Conservation (phyloP, 2,329 filamentous ascomycete species). For the Aspergillus brasiliensis region DNA sequence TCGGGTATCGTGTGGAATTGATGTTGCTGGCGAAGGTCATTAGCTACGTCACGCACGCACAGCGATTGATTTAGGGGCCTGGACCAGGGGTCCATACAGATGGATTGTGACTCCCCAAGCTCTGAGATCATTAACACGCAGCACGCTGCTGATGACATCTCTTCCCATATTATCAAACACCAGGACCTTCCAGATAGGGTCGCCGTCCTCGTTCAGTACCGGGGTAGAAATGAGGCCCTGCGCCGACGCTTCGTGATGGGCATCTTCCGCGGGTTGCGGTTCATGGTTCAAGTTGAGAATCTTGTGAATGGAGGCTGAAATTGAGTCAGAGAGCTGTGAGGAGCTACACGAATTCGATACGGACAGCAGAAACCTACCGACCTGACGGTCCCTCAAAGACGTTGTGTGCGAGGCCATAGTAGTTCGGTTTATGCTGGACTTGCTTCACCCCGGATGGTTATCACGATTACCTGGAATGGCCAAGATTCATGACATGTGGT, state of each 20-base stretch:
- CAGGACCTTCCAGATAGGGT: slow-evolving; percentile 96
- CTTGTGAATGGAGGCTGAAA: slow-evolving; percentile 82
- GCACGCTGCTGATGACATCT: slow-evolving; percentile 94
- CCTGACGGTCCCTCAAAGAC: slow-evolving; percentile 71
- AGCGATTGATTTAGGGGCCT: slow-evolving; percentile 15
- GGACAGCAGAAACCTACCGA: slow-evolving; percentile 55
- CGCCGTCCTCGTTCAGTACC: slow-evolving; percentile 81
- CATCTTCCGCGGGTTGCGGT: slow-evolving; percentile 54
- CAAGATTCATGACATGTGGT: slow-evolving; percentile 26
- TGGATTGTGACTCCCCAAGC: slow-evolving; percentile 96
- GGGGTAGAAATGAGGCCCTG: slow-evolving; percentile 71
- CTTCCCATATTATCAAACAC: slow-evolving; percentile 91
- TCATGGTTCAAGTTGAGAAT: slow-evolving; percentile 92
- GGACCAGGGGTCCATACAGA: slow-evolving; percentile 60
- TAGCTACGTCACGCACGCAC: slow-evolving; percentile 11
- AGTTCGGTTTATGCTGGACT: slow-evolving; percentile 16
- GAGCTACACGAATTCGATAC: background rate
- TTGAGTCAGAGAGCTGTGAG: slow-evolving; percentile 9
- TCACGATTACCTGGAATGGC: slow-evolving; percentile 16
- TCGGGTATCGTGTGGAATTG: slow-evolving; percentile 77
- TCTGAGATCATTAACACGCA: slow-evolving; percentile 89
- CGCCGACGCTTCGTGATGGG: slow-evolving; percentile 62
- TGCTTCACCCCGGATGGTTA: slow-evolving; percentile 14
- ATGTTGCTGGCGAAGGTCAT: slow-evolving; percentile 61
- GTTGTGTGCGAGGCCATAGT: slow-evolving; percentile 59